These are phyloP conservation scores for Schrenkiella parvula DNA, from an alignment of 345 rosid species.

Conservation along the genomic window DNA sequence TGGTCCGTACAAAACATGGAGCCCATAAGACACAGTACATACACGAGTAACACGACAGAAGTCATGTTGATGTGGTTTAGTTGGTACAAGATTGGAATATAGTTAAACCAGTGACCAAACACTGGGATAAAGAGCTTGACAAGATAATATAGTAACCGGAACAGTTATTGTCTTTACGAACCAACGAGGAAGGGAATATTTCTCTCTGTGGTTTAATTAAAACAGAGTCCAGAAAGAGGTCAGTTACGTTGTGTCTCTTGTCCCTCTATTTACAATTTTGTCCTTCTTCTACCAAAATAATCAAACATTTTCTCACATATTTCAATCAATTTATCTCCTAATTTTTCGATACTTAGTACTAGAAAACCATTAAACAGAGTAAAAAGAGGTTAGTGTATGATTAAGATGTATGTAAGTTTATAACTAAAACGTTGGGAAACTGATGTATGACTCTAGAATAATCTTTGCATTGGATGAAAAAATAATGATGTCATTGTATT, in stretches of 20 bases:
- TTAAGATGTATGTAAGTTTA: background rate
- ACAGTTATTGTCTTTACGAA: conserved; percentile 31
- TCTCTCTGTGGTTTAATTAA: conserved; percentile 9
- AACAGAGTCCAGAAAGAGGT: conserved; percentile 3
- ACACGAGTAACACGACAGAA: background rate
- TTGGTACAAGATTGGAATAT: background rate
- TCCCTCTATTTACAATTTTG: conserved; percentile 3
- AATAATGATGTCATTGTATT: too few relatives aligned
- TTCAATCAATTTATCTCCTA: background rate
- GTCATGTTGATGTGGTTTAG: conserved; percentile 1
- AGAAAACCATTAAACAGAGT: background rate
- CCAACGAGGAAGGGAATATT: conserved; percentile 34
- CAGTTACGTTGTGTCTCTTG: conserved; percentile 19
- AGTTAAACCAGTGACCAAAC: conserved; percentile 26
- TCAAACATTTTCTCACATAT: background rate
- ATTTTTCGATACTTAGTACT: background rate
- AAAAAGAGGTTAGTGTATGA: background rate
- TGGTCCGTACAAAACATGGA: conserved; percentile 21
- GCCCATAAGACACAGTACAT: conserved; percentile 15
- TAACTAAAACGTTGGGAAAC: background rate
- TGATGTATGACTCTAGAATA: background rate
- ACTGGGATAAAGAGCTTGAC: conserved; percentile 7
- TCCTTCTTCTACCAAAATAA: background rate
- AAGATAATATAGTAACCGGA: background rate
- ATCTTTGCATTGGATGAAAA: background rate